Base-by-base conservation (phyloP, 371 early-diverging fungal species). In the Apophysomyces variabilis region DNA sequence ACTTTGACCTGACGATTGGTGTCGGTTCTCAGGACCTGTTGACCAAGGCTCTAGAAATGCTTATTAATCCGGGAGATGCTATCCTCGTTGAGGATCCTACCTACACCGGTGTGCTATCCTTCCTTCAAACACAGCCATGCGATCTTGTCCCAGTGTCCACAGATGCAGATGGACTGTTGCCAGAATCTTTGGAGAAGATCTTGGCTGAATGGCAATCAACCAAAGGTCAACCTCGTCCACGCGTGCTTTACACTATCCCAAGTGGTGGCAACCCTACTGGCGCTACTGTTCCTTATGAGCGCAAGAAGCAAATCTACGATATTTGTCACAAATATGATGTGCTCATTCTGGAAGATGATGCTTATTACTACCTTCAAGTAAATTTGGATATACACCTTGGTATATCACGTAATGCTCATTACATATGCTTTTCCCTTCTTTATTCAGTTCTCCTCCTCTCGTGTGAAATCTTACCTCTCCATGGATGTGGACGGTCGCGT, bases 401-500 rank as follows among this genome's bases (percentile, higher is more conserved):
- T n/a, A 16, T 18, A 47, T 13, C n/a, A 47, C 47, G 0, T 7
- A 47, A 38, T 13, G 0, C 21, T 14, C 11, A 12, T 32, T 4
- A 13, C 62, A 46, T 47, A 16, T 47, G 8, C 54, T 18, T 50
- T 3, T 50, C 11, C 5, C 7, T 38, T 60, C 35, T 60, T n/a
- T 44, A 35, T 36, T 11, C 26, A 75, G 70, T 76, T 76, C 60
- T 62, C 50, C 12, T 45, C 45, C 14, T 47, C 50, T 3, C 79
- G 84, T 9, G 68, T 79, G 0, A 87, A 90, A 0, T 88, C 88
- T 6, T 95, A 92, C 73, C 79, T 93, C 13, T 90, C 92, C 1
- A 73, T 95, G 74, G 94, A 94, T 79, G 75, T 69, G 0, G 92
- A 94, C 66, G 90, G 87, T 7, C 85, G 94, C 37, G 94, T 95